Conservation (phyloP, 495 filamentous ascomycete genomes). For the Lophiotrema nucula region DNA sequence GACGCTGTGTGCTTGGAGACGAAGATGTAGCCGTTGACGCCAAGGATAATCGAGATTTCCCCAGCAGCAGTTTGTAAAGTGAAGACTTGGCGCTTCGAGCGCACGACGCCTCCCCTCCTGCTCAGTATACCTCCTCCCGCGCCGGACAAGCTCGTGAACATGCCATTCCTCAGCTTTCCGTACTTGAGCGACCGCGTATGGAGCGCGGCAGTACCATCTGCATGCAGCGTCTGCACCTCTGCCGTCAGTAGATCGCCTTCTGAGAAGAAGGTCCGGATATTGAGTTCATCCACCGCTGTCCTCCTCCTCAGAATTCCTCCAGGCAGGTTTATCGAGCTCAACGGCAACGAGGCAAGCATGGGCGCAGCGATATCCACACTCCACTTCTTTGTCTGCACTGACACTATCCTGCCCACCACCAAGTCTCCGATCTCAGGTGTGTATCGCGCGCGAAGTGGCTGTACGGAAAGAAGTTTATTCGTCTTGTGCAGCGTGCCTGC, state of each 20-base stretch:
- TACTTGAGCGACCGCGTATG: constrained; percentile 90
- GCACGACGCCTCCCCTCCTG: constrained; percentile 68
- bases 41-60: constrained; percentile 80
- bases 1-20: constrained; percentile 72
- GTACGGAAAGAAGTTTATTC: constrained; percentile 92
- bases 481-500: constrained; percentile 84
- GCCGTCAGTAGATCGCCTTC: constrained; percentile 89
- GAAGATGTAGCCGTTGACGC: constrained; percentile 96
- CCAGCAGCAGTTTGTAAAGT: constrained; percentile 70
- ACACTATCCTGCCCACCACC: constrained; percentile 87
- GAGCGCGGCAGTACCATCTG: constrained; percentile 77
- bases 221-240: constrained; percentile 82
- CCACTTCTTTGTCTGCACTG: constrained; percentile 88
- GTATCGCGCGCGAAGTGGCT: constrained; percentile 88
- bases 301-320: constrained; percentile 88
- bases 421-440: constrained; percentile 93
- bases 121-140: constrained; percentile 61
- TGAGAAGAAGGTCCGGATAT: constrained; percentile 88
- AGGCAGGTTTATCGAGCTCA: constrained; percentile 88
- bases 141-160: constrained; percentile 78
- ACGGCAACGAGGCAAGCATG: constrained; percentile 75
- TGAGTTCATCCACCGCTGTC: constrained; percentile 90
- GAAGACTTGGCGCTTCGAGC: constrained; percentile 81
- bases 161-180: constrained; percentile 89
- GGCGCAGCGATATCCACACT: constrained; percentile 87